phyloP scores from a whole-genome alignment of 2,329 filamentous ascomycete genomes.

The Berkeleyomyces basicola region DNA sequence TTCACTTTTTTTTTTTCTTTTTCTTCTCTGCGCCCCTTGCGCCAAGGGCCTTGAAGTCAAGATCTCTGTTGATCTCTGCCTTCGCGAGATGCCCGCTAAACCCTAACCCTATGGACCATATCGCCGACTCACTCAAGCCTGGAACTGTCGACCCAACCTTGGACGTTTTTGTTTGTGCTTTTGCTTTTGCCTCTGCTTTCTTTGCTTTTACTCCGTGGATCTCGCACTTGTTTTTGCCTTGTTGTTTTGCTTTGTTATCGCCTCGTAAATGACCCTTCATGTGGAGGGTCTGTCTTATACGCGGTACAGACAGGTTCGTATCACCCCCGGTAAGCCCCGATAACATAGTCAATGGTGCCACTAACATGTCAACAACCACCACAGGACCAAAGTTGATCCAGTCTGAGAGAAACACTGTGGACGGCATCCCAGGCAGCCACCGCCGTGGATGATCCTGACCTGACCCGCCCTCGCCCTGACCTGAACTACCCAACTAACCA shows the following conservation, averaged over 20 bases:
- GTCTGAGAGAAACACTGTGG: slow-evolving; percentile 1
- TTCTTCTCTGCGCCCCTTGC: neutral
- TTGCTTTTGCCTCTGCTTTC: neutral
- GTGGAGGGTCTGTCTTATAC: neutral
- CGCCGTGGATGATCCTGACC: too few relatives aligned
- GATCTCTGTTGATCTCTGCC: too few relatives aligned
- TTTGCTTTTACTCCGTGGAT: neutral
- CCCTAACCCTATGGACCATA: too few relatives aligned
- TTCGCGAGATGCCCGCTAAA: too few relatives aligned
- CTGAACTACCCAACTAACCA: slow-evolving; percentile 9
- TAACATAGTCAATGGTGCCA: neutral
- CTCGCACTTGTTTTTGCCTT: neutral
- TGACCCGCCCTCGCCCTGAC: neutral
- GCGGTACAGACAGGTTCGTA: slow-evolving; percentile 12
- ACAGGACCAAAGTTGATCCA: slow-evolving; percentile 12
- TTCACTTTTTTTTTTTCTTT: neutral
- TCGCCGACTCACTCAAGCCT: too few relatives aligned
- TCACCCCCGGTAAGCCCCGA: neutral
- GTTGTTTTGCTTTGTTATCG: neutral
- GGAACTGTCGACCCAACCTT: neutral
- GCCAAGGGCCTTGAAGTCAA: too few relatives aligned
- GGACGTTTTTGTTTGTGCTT: neutral
- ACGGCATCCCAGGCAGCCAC: neutral
- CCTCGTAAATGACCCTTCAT: slow-evolving; percentile 2
- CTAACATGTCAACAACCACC: neutral